These are phyloP conservation scores for Mycena indigotica DNA, from an alignment of 768 basidiomycete genomes.

Conservation along the genomic window DNA sequence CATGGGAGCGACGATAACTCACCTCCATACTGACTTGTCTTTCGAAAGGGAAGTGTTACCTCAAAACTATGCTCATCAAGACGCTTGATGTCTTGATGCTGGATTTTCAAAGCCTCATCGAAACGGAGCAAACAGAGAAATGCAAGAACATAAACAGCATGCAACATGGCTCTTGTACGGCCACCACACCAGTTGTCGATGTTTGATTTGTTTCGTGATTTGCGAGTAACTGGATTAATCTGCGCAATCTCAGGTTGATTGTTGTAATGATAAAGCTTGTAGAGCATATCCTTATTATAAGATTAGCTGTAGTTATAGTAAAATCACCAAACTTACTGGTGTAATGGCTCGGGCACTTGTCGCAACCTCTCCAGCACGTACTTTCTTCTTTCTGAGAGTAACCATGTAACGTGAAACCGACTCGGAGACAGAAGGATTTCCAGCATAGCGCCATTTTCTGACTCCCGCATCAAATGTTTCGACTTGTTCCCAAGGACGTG, in stretches of 20 bases:
- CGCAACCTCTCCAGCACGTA: constrained; percentile 27
- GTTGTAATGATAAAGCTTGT: constrained; percentile 30
- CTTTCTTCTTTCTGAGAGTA: constrained; percentile 29
- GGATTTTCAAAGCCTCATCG: constrained; percentile 39
- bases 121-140: constrained; percentile 38
- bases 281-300: constrained; percentile 27
- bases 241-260: constrained; percentile 6
- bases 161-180: constrained; percentile 27
- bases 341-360: constrained; percentile 33
- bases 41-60: constrained; percentile 29
- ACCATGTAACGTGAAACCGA: constrained; percentile 32
- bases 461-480: too few relatives aligned
- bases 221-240: constrained; percentile 23
- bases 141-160: constrained; percentile 34
- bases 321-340: too few relatives aligned
- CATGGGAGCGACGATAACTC: neutral
- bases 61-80: constrained; percentile 13
- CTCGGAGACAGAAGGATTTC: constrained; percentile 33
- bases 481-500: constrained; percentile 35
- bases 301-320: too few relatives aligned
- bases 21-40: constrained; percentile 35
- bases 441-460: constrained; percentile 25
- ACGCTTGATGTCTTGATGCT: constrained; percentile 27
- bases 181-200: constrained; percentile 33
- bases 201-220: constrained; percentile 13